Percentiles rank a stretch among this genome's conserved stretches.
Evolutionary conservation across 352 stramenopile species (phyloP).

Genomic region (Phytophthora nicotianae): DNA sequence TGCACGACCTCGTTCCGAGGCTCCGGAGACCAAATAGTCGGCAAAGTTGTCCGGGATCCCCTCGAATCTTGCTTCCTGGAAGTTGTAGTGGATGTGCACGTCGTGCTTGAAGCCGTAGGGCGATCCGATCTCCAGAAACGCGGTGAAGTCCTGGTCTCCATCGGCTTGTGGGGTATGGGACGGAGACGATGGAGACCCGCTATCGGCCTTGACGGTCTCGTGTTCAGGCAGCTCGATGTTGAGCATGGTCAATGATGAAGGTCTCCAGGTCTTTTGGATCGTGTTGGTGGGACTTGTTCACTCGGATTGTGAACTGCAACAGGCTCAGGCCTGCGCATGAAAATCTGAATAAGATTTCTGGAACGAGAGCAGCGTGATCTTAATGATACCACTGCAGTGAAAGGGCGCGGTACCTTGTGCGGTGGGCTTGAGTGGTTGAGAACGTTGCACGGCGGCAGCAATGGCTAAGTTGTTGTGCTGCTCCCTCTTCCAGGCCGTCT

Average conservation of each 20-base stretch:
- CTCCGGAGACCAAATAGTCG: conserved; percentile 56
- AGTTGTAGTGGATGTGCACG: conserved; percentile 90
- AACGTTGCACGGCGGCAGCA: too few relatives aligned
- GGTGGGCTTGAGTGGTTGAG: neutral
- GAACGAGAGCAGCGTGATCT: conserved; percentile 23
- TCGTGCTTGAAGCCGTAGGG: conserved; percentile 84
- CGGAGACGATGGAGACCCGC: conserved; percentile 38
- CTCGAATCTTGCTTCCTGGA: conserved; percentile 83
- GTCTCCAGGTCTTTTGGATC: neutral
- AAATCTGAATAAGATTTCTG: conserved; percentile 36
- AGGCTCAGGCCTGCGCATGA: conserved; percentile 18
- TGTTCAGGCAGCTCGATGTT: conserved; percentile 56
- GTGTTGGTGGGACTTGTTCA: conserved; percentile 14
- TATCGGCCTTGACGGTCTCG: conserved; percentile 32
- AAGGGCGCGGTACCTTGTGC: conserved; percentile 28
- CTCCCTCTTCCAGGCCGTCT: conserved; percentile 5
- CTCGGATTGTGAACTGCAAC: conserved; percentile 31
- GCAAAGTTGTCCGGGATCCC: conserved; percentile 83
- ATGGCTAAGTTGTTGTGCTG: conserved; percentile 2
- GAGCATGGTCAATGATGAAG: conserved; percentile 17
- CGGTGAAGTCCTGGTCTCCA: conserved; percentile 38
- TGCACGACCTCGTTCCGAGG: conserved; percentile 23
- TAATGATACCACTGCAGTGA: conserved; percentile 11
- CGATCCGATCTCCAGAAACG: conserved; percentile 66
- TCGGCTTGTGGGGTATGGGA: conserved; percentile 27